A percentile compares a stretch with the other conserved stretches of the same genome.
Conservation (phyloP, 352 stramenopile species). For the Pythium dissotocum region DNA sequence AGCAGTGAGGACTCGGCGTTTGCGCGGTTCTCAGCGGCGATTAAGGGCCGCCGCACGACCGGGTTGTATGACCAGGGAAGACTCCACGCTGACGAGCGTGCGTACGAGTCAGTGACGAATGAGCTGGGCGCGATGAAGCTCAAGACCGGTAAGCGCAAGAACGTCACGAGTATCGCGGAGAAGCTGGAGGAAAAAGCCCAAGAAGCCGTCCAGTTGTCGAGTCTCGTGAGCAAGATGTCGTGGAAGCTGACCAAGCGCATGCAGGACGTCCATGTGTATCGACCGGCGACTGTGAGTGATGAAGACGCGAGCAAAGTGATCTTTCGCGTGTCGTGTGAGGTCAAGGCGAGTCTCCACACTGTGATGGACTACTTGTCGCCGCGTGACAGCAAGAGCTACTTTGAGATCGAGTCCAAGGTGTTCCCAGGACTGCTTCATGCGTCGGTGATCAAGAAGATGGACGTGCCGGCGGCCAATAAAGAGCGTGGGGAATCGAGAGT, state of each 20-base stretch:
- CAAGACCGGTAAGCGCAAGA: constrained; percentile 36
- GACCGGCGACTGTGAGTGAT: constrained; percentile 44
- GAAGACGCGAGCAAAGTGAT: constrained; percentile 69
- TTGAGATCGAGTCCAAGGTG: constrained; percentile 79
- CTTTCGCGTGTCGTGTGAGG: constrained; percentile 82
- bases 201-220: constrained; percentile 61
- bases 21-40: constrained; percentile 14
- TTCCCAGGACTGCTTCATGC: constrained; percentile 80
- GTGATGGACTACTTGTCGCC: constrained; percentile 84
- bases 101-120: constrained; percentile 8
- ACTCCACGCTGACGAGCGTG: constrained; percentile 35
- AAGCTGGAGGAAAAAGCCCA: constrained; percentile 77
- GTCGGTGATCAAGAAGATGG: constrained; percentile 79
- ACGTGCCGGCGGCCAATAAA: constrained; percentile 37
- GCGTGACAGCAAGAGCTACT: constrained; percentile 69
- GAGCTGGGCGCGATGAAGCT: constrained; percentile 25
- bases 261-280: constrained; percentile 83
- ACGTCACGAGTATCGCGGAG: constrained; percentile 50
- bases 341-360: constrained; percentile 73
- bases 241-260: constrained; percentile 77
- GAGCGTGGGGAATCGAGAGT: constrained; percentile 1
- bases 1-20: constrained; percentile 16
- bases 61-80: constrained; percentile 47
- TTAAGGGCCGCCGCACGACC: constrained; percentile 20
- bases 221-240: constrained; percentile 52